A percentile compares a stretch with the other conserved stretches of the same genome.
These are phyloP conservation scores for Handroanthus guayacan DNA, from an alignment of 257 asterid genomes.

Conservation along the genomic window DNA sequence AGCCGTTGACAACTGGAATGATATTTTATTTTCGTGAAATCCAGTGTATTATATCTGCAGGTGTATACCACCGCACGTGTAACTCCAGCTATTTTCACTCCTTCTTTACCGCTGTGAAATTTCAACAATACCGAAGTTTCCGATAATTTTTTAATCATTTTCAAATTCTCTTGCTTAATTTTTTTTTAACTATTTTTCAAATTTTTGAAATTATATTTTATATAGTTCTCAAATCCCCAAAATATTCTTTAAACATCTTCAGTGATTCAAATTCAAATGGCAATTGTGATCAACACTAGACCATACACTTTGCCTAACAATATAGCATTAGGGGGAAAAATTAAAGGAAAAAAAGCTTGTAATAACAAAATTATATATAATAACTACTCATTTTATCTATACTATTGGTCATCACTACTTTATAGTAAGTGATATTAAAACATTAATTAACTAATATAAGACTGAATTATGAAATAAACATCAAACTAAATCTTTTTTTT, in stretches of 20 bases:
- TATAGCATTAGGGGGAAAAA: too few species aligned
- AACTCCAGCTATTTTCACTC: constrained; percentile 51
- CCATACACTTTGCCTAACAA: not conserved
- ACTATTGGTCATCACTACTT: not conserved
- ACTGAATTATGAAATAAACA: not conserved
- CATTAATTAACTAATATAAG: not conserved
- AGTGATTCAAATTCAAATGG: constrained; percentile 31
- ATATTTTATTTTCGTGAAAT: constrained; percentile 9
- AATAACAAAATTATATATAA: not conserved
- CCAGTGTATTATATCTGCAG: constrained; percentile 28
- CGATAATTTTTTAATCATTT: constrained; percentile 20
- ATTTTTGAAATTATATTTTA: constrained; percentile 25
- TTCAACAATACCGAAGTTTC: constrained; percentile 36
- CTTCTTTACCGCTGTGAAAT: constrained; percentile 48
- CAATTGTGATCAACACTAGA: not conserved
- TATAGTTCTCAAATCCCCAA: constrained; percentile 36
- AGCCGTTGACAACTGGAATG: constrained; percentile 24
- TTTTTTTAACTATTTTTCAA: constrained; percentile 34
- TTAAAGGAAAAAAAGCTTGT: too few species aligned
- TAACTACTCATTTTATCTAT: not conserved
- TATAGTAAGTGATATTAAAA: too few species aligned
- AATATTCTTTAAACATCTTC: constrained; percentile 26
- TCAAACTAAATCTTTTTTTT: not conserved
- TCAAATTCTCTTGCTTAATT: constrained; percentile 27
- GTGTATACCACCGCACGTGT: constrained; percentile 57